A percentile compares a stretch with the other conserved stretches of the same genome.
These are phyloP conservation scores for Leonotis leonurus DNA, from an alignment of 257 asterid species.

Conservation along the genomic window DNA sequence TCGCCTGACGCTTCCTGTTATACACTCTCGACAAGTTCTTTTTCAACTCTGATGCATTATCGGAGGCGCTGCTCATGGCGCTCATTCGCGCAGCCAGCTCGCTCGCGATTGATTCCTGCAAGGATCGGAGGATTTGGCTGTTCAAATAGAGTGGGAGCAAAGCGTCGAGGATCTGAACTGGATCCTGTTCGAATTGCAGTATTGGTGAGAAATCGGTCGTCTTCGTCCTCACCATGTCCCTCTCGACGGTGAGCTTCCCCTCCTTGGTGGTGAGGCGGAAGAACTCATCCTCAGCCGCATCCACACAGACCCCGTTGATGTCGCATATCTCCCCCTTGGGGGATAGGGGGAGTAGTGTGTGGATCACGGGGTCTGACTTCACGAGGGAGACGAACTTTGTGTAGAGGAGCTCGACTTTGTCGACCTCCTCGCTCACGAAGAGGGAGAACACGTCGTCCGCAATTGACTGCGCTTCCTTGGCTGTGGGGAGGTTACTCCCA, in stretches of 20 bases:
- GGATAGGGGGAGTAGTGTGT: constrained; percentile 77
- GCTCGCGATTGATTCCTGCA: constrained; percentile 85
- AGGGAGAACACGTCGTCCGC: constrained; percentile 84
- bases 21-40: constrained; percentile 45
- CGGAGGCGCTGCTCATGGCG: constrained; percentile 82
- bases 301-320: constrained; percentile 67
- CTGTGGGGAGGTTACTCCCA: constrained; percentile 63
- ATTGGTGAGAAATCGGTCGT: constrained; percentile 68
- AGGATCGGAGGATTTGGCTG: constrained; percentile 75
- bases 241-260: constrained; percentile 77
- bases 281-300: constrained; percentile 86
- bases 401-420: constrained; percentile 80
- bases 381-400: constrained; percentile 86
- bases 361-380: constrained; percentile 75
- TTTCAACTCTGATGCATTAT: constrained; percentile 69
- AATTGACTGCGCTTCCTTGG: constrained; percentile 85
- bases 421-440: constrained; percentile 78
- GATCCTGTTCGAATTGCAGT: constrained; percentile 90
- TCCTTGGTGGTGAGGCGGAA: constrained; percentile 76
- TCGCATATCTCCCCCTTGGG: constrained; percentile 88
- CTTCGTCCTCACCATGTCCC: constrained; percentile 55
- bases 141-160: constrained; percentile 77
- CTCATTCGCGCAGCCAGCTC: constrained; percentile 91
- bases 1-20: constrained; percentile 81
- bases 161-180: constrained; percentile 82